Evolutionary conservation across 768 basidiomycete genomes (phyloP).

Genomic region (Suillus clintonianus): DNA sequence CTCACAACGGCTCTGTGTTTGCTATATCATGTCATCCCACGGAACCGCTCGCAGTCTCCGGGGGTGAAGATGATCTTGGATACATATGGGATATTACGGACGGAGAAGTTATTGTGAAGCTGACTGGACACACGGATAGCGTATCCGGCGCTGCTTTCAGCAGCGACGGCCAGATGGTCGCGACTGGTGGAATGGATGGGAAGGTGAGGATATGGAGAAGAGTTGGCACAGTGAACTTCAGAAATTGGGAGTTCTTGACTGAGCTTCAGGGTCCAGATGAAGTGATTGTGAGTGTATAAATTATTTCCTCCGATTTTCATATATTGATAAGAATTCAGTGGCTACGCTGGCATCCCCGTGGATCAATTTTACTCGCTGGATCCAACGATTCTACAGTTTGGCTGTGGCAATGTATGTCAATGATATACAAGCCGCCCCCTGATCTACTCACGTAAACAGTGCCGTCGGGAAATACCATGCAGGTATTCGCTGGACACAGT

Average conservation of each 20-base stretch:
- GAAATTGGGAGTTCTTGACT: conserved; percentile 91
- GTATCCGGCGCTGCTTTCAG: conserved; percentile 82
- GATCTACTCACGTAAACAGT: conserved; percentile 48
- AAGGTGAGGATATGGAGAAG: conserved; percentile 90
- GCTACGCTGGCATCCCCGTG: conserved; percentile 96
- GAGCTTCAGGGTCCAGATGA: conserved; percentile 94
- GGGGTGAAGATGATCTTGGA: conserved; percentile 93
- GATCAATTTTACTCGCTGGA: conserved; percentile 83
- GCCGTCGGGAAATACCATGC: conserved; percentile 93
- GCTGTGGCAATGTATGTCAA: conserved; percentile 91
- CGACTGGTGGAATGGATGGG: conserved; percentile 99
- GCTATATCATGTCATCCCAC: conserved; percentile 82
- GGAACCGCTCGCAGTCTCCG: conserved; percentile 79
- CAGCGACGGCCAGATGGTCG: conserved; percentile 86
- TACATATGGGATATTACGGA: conserved; percentile 90
- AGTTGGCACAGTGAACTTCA: conserved; percentile 73
- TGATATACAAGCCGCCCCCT: conserved; percentile 2
- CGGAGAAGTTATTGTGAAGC: conserved; percentile 77
- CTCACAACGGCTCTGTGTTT: conserved; percentile 81
- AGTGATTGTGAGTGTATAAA: conserved; percentile 68
- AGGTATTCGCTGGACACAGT: conserved; percentile 91
- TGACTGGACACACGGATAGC: conserved; percentile 93
- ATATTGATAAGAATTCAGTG: conserved; percentile 56
- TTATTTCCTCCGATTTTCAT: neutral
- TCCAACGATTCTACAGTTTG: conserved; percentile 93